Evolutionary conservation across 139 green algal genomes (phyloP).

Genomic region (Nannochloris sp.): DNA sequence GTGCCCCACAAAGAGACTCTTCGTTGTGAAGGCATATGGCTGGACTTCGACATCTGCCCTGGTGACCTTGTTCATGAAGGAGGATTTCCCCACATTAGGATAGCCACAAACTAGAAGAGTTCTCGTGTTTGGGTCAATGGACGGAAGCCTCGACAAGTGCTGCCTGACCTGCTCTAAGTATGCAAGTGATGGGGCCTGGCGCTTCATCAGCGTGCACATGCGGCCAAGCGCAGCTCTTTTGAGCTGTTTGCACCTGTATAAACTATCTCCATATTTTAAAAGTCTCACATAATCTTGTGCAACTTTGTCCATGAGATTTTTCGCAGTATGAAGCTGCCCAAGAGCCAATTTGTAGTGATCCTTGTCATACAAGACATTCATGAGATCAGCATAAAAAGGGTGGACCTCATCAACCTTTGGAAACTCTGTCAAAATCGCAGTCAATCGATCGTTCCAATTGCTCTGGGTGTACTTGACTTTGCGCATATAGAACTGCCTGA

Average conservation of each 20-base stretch:
- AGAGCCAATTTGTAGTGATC: slow-evolving; percentile 99
- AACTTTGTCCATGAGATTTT: slow-evolving; percentile 89
- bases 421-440: slow-evolving; percentile 93
- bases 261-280: slow-evolving; percentile 97
- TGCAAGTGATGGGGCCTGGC: slow-evolving; percentile 73
- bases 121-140: slow-evolving; percentile 96
- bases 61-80: slow-evolving; percentile 96
- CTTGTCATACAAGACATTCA: slow-evolving; percentile 99
- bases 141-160: slow-evolving; percentile 94
- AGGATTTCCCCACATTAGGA: slow-evolving; percentile 97
- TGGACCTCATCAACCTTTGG: slow-evolving; percentile 98
- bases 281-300: slow-evolving; percentile 95
- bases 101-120: slow-evolving; percentile 95
- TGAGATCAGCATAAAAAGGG: slow-evolving; percentile 95
- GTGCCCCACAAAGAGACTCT: slow-evolving; percentile 95
- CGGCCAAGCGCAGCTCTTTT: slow-evolving; percentile 93
- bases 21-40: slow-evolving; percentile 95
- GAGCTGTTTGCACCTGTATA: slow-evolving; percentile 98
- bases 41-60: slow-evolving; percentile 98
- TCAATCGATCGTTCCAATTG: slow-evolving; percentile 92
- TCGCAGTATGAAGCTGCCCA: slow-evolving; percentile 88
- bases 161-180: slow-evolving; percentile 99
- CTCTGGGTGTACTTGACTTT: slow-evolving; percentile 84
- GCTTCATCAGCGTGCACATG: slow-evolving; percentile 99
- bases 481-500: slow-evolving; percentile 99